Evolutionary conservation across 2,329 filamentous ascomycete species (phyloP).

Genomic region (Arthrocladium fulminans): DNA sequence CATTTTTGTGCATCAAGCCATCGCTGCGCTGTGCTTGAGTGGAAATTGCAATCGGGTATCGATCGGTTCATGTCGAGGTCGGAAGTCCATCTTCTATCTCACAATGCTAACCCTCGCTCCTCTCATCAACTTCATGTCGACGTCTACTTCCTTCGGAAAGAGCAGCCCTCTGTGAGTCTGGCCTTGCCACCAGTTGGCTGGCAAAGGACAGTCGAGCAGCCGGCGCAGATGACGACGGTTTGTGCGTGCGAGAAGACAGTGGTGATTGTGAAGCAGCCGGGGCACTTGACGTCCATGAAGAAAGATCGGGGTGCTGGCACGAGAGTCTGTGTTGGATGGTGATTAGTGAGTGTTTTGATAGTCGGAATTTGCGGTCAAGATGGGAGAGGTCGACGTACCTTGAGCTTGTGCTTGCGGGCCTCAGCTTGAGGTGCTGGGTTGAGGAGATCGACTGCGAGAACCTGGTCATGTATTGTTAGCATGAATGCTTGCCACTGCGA

Average conservation of each 20-base stretch:
- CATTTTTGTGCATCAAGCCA: constrained; percentile 44
- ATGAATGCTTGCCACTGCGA: constrained; percentile 8
- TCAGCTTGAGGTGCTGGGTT: constrained; percentile 97
- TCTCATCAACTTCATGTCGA: constrained; percentile 18
- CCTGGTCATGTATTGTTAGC: constrained; percentile 47
- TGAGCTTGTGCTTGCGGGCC: constrained; percentile 99
- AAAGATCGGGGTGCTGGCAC: constrained; percentile 95
- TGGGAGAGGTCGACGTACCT: constrained; percentile 54
- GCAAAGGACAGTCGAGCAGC: constrained; percentile 98
- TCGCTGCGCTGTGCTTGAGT: constrained; percentile 1
- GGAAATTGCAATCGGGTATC: constrained; percentile 36
- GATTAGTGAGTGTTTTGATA: constrained; percentile 15
- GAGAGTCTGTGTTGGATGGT: constrained; percentile 55
- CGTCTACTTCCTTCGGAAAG: constrained; percentile 99
- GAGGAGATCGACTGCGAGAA: constrained; percentile 99
- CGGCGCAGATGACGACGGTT: constrained; percentile 99
- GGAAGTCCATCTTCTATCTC: constrained; percentile 44
- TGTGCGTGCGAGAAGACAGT: constrained; percentile 99
- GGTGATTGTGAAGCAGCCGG: constrained; percentile 99
- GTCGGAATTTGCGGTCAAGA: constrained; percentile 19
- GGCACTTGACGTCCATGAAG: constrained; percentile 99
- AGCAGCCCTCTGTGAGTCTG: constrained; percentile 98
- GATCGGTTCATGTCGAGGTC: constrained; percentile 10
- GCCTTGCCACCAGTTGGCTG: constrained; percentile 99
- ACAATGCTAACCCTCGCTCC: constrained; percentile 16